phyloP scores from a whole-genome alignment of 2,329 filamentous ascomycete genomes.

The Orbilia blumenaviensis region DNA sequence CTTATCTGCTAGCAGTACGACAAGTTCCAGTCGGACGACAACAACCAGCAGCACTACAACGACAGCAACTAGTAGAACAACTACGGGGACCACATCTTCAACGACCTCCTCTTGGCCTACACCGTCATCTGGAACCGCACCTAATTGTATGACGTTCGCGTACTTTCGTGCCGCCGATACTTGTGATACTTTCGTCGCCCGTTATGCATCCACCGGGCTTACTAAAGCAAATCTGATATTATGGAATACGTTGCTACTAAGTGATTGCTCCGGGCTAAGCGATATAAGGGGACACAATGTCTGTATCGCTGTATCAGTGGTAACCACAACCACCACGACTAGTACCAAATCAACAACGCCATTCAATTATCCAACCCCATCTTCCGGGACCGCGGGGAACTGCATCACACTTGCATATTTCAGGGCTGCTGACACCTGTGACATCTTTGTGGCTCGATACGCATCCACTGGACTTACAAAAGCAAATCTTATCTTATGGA shows the following conservation, averaged over 20 bases:
- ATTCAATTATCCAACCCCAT: neutral
- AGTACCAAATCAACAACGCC: neutral
- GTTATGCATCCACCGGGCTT: neutral
- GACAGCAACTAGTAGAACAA: neutral
- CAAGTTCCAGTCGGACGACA: neutral
- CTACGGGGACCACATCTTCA: neutral
- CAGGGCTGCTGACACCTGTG: slow-evolving; percentile 14
- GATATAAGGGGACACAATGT: neutral
- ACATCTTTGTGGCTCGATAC: slow-evolving; percentile 12
- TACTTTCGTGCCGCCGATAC: neutral
- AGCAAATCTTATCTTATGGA: slow-evolving; percentile 11
- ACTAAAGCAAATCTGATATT: slow-evolving; percentile 13
- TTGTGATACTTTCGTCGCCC: slow-evolving; percentile 7
- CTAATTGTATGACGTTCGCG: neutral
- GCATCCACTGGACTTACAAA: slow-evolving; percentile 11
- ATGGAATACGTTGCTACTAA: slow-evolving; percentile 18
- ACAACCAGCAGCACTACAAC: neutral
- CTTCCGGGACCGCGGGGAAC: neutral
- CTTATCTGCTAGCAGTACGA: neutral
- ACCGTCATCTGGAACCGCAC: neutral
- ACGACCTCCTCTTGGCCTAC: neutral
- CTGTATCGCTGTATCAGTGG: neutral
- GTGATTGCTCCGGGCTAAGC: slow-evolving; percentile 15
- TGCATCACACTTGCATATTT: slow-evolving; percentile 16
- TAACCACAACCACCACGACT: neutral